Percentiles rank a stretch among this genome's conserved stretches.
Conservation (phyloP, 2,329 filamentous ascomycete genomes). For the Colletotrichum costaricense region DNA sequence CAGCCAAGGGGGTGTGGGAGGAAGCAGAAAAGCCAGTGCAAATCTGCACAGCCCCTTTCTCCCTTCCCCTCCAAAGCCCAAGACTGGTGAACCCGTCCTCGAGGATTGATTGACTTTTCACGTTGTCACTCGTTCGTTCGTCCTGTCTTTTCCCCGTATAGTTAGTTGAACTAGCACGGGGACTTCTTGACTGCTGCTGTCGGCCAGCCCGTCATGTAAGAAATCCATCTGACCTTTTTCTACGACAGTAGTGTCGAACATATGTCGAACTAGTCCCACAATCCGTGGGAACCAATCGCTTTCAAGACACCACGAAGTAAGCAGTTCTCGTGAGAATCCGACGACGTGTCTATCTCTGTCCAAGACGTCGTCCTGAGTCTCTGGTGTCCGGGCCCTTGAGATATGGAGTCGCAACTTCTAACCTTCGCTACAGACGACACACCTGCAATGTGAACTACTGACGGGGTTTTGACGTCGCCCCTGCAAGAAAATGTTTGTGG, state of each 20-base stretch:
- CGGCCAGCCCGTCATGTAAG: background rate
- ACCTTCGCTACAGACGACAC: no score
- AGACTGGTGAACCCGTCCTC: background rate
- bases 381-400: background rate
- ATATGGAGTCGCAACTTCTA: background rate
- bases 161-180: background rate
- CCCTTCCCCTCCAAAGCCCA: background rate
- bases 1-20: slow-evolving; percentile 5
- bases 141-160: slow-evolving; percentile 3
- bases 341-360: background rate
- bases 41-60: background rate
- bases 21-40: background rate
- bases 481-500: slow-evolving; percentile 8
- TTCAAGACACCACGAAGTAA: background rate
- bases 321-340: background rate
- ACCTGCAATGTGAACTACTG: background rate
- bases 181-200: background rate
- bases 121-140: slow-evolving; percentile 4
- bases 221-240: slow-evolving; percentile 4
- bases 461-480: no score
- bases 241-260: slow-evolving; percentile 13
- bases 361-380: background rate
- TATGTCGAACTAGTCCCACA: slow-evolving; percentile 14
- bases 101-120: slow-evolving; percentile 10
- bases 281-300: slow-evolving; percentile 14